These are phyloP conservation scores for Eustoma russellianum DNA, from an alignment of 257 asterid species.

Conservation along the genomic window DNA sequence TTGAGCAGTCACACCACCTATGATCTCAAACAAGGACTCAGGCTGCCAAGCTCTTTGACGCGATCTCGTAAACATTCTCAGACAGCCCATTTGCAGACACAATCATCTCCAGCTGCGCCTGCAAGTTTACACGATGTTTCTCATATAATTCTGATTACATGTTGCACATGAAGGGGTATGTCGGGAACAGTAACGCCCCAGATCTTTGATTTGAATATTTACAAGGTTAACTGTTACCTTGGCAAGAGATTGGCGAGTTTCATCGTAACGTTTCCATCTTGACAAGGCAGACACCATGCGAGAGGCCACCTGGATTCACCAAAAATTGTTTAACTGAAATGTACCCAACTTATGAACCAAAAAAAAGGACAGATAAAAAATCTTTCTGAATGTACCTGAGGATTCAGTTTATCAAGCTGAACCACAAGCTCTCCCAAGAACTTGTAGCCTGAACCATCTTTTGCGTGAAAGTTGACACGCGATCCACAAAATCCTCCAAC, in stretches of 20 bases:
- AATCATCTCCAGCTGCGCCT: constrained; percentile 93
- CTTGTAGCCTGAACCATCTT: constrained; percentile 72
- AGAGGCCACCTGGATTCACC: constrained; percentile 59
- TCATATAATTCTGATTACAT: not conserved
- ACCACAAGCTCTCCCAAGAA: constrained; percentile 67
- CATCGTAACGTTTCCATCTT: constrained; percentile 90
- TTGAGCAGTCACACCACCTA: too few relatives aligned
- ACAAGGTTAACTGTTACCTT: constrained; percentile 34
- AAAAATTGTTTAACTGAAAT: not conserved
- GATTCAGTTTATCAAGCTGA: constrained; percentile 76
- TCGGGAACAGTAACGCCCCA: too few relatives aligned
- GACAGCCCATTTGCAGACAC: constrained; percentile 65
- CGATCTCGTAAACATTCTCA: constrained; percentile 81
- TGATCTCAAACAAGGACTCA: constrained; percentile 12
- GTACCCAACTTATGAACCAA: not conserved
- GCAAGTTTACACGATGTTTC: constrained; percentile 3
- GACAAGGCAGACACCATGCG: constrained; percentile 89
- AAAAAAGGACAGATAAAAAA: not conserved
- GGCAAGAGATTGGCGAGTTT: constrained; percentile 63
- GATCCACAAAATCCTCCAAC: constrained; percentile 76
- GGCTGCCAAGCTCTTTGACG: constrained; percentile 82
- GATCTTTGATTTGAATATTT: too few relatives aligned
- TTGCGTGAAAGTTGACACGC: constrained; percentile 60
- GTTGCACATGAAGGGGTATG: too few relatives aligned
- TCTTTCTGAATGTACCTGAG: constrained; percentile 40